phyloP scores from a whole-genome alignment of 768 basidiomycete species.

The Phylloporus scabripes region DNA sequence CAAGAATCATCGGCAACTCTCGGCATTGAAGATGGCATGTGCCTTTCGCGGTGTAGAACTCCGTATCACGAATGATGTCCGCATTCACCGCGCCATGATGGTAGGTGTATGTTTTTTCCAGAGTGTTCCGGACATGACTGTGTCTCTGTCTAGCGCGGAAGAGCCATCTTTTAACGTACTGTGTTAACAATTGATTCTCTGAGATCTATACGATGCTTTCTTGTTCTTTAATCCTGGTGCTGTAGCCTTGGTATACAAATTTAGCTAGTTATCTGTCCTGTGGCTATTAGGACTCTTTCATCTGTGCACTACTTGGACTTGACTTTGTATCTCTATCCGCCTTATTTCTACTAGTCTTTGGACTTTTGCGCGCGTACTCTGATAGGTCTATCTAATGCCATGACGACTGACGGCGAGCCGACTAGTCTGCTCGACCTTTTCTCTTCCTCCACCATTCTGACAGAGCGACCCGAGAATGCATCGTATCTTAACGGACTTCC shows the following conservation, averaged over 20 bases:
- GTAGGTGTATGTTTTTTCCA: slow-evolving; percentile 34
- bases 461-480: slow-evolving; percentile 24
- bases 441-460: slow-evolving; percentile 12
- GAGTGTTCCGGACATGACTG: slow-evolving; percentile 11
- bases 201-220: background rate
- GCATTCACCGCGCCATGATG: slow-evolving; percentile 45
- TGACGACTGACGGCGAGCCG: slow-evolving; percentile 21
- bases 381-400: slow-evolving; percentile 4
- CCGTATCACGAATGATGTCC: slow-evolving; percentile 45
- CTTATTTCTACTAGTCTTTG: background rate
- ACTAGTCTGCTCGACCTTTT: slow-evolving; percentile 25
- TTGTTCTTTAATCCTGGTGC: slow-evolving; percentile 8
- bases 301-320: background rate
- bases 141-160: slow-evolving; percentile 18
- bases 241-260: slow-evolving; percentile 15
- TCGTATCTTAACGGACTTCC: slow-evolving; percentile 63
- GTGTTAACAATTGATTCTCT: slow-evolving; percentile 16
- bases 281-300: background rate
- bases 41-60: slow-evolving; percentile 56
- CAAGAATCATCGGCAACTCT: slow-evolving; percentile 43
- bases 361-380: background rate
- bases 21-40: slow-evolving; percentile 58
- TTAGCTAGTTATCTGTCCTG: background rate
- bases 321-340: background rate
- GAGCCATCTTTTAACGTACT: slow-evolving; percentile 7